Percentiles rank a stretch among this genome's conserved stretches.
These are phyloP conservation scores for Pichia norvegensis DNA, from an alignment of 1,139 yeast genomes.

Conservation along the genomic window DNA sequence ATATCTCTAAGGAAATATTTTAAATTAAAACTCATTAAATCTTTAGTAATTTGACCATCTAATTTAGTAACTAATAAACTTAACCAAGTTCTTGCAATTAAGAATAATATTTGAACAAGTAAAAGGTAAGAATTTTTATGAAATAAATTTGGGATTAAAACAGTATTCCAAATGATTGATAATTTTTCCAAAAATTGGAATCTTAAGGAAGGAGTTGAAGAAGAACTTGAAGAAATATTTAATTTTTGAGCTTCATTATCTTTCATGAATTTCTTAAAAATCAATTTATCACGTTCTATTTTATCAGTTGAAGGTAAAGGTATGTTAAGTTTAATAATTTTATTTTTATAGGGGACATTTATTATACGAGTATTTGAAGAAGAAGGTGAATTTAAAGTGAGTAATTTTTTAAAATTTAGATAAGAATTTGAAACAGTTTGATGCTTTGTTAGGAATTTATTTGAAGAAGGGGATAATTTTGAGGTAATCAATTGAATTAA, in stretches of 20 bases:
- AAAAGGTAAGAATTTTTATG: slow-evolving; percentile 63
- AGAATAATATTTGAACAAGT: slow-evolving; percentile 64
- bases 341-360: slow-evolving; percentile 43
- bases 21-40: slow-evolving; percentile 78
- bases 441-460: slow-evolving; percentile 2
- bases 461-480: slow-evolving; percentile 5
- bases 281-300: slow-evolving; percentile 62
- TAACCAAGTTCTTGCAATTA: slow-evolving; percentile 79
- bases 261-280: slow-evolving; percentile 46
- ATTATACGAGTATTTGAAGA: slow-evolving; percentile 33
- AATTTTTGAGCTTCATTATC: slow-evolving; percentile 28
- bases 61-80: slow-evolving; percentile 78
- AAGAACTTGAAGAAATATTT: slow-evolving; percentile 7
- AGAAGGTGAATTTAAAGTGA: slow-evolving; percentile 1
- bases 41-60: slow-evolving; percentile 89
- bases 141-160: slow-evolving; percentile 66
- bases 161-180: slow-evolving; percentile 62
- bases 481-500: slow-evolving; percentile 1
- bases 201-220: slow-evolving; percentile 35
- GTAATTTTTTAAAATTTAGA: background rate
- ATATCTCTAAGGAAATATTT: slow-evolving; percentile 69
- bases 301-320: slow-evolving; percentile 46
- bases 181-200: slow-evolving; percentile 69
- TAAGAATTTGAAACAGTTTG: slow-evolving; percentile 5
- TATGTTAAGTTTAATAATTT: slow-evolving; percentile 44